Conservation (phyloP, 2,329 filamentous ascomycete genomes). For the Myrmaecium sp. region DNA sequence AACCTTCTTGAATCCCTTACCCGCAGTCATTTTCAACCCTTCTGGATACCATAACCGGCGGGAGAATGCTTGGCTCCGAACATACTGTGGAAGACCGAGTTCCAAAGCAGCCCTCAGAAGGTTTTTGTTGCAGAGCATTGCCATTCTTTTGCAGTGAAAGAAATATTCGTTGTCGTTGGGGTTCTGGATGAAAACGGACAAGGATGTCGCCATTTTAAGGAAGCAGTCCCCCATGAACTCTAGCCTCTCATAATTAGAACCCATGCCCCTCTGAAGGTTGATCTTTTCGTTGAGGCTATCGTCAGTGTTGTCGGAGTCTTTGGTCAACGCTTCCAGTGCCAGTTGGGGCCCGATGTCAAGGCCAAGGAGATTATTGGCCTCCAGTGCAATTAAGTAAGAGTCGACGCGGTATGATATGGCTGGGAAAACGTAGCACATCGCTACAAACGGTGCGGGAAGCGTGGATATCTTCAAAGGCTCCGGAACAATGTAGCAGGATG, state of each 20-base stretch:
- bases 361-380: slow-evolving; percentile 50
- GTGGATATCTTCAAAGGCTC: slow-evolving; percentile 62
- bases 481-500: slow-evolving; percentile 55
- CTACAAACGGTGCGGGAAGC: slow-evolving; percentile 53
- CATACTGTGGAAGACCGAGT: slow-evolving; percentile 52
- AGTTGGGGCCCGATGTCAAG: slow-evolving; percentile 49
- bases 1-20: slow-evolving; percentile 44
- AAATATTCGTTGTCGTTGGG: slow-evolving; percentile 69
- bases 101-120: slow-evolving; percentile 61
- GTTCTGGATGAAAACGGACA: slow-evolving; percentile 62
- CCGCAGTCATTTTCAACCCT: slow-evolving; percentile 53
- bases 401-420: slow-evolving; percentile 75
- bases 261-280: slow-evolving; percentile 72
- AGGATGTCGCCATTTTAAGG: slow-evolving; percentile 87
- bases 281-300: slow-evolving; percentile 51
- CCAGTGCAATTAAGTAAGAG: slow-evolving; percentile 60
- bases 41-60: slow-evolving; percentile 76
- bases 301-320: slow-evolving; percentile 72
- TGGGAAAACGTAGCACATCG: slow-evolving; percentile 60
- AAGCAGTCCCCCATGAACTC: slow-evolving; percentile 91
- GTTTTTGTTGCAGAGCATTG: slow-evolving; percentile 80
- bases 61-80: slow-evolving; percentile 66
- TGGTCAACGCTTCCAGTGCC: slow-evolving; percentile 80
- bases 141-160: slow-evolving; percentile 82
- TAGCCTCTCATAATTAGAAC: slow-evolving; percentile 82